Base-by-base conservation (phyloP, 225 moss, liverwort and hornwort genomes). In the Ulota crispa region DNA sequence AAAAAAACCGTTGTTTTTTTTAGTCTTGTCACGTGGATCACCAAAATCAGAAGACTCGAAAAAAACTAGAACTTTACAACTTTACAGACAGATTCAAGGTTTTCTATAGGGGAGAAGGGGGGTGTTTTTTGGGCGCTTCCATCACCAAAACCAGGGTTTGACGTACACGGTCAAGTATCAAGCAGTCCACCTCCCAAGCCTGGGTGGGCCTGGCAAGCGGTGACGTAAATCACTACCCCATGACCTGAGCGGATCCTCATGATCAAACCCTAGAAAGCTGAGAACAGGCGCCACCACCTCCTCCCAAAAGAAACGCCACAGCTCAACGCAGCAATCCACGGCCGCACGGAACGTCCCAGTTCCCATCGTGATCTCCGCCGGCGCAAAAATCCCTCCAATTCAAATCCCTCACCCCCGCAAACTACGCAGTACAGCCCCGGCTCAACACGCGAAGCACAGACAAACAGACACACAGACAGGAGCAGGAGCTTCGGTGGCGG, bases 291-390 rank as follows among this genome's bases (percentile, higher is more conserved):
- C 72, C 59, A 81, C 77, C 19, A 31, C 57, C 37, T 85, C 66
- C 39, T 36, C 26, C 71, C 64, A 64, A 8, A 80, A 70, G 18
- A 68, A 54, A 0, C 37, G 63, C 42, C 80, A 84, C 5, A 72
- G 65, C 80, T 62, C 53, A 4, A 68, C 14, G 39, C 52, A 28
- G 47, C 83, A 78, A 43, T 72, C 54, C 37, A 73, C 19, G 27
- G 72, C 66, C 66, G 32, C 67, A 32, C 75, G 74, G 34, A 75
- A 63, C 63, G 80, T 80, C 53, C 84, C 70, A 21, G 80, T 75
- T 50, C 80, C 75, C 84, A 75, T 74, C 59, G 1, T 31, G 43
- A 23, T 19, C 24, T 34, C 43, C 19, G 8, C 36, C 54, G 31
- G 34, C 13, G 20, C 34, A 23, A 27, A 27, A 54, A 52, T 21